A percentile compares a stretch with the other conserved stretches of the same genome.
These are phyloP conservation scores for Plasmodium falciparum DNA, from an alignment of 169 alveolate species.

Conservation along the genomic window DNA sequence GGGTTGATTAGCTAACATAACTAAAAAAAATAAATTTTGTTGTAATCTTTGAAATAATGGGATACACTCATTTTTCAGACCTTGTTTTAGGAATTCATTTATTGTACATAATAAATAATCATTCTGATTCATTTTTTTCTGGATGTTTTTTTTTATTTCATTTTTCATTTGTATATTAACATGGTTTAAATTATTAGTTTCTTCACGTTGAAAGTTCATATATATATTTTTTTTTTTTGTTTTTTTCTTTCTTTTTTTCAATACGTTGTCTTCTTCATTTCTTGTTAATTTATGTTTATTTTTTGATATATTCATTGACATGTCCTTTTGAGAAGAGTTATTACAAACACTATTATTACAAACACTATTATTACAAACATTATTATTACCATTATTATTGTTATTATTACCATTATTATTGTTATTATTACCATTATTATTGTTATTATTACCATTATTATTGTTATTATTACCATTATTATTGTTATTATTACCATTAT, in stretches of 20 bases:
- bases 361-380: no score
- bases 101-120: slow-evolving; percentile 37
- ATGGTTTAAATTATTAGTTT: not conserved
- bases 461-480: no score
- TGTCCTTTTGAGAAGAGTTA: no score
- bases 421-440: no score
- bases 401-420: no score
- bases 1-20: slow-evolving; percentile 50
- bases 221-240: not conserved
- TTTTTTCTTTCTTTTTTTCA: not conserved
- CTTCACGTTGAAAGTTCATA: not conserved
- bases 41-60: slow-evolving; percentile 59
- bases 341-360: no score
- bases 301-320: no score
- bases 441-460: no score
- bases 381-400: no score
- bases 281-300: not conserved
- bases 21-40: slow-evolving; percentile 65
- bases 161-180: not conserved
- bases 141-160: slow-evolving; percentile 25
- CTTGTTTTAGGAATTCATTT: slow-evolving; percentile 39
- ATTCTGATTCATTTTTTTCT: slow-evolving; percentile 32
- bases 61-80: slow-evolving; percentile 61
- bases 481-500: no score
- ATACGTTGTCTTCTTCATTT: not conserved